Percentiles rank a stretch among this genome's conserved stretches.
phyloP scores from a whole-genome alignment of 352 stramenopile genomes.

The Pythium guiyangense region DNA sequence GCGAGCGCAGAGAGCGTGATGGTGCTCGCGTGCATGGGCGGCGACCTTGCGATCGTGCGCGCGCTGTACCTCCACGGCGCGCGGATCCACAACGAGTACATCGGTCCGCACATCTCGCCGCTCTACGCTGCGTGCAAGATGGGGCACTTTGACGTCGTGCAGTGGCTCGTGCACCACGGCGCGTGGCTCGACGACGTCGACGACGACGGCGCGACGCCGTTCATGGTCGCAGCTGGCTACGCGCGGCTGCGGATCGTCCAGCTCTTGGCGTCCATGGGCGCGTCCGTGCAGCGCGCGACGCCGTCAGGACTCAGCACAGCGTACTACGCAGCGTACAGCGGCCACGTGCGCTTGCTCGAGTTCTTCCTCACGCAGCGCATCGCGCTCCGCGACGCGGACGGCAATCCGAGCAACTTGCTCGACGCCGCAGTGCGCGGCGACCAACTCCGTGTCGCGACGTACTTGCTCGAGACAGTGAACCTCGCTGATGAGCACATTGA shows the following conservation, averaged over 20 bases:
- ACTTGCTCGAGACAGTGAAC: conserved; percentile 5
- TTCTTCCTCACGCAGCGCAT: conserved; percentile 4
- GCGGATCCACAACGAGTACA: conserved; percentile 1
- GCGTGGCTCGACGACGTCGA: conserved; percentile 6
- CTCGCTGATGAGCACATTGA: conserved; percentile 8
- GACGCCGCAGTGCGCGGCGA: conserved; percentile 6
- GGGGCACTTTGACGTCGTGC: conserved; percentile 9
- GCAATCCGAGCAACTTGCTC: conserved; percentile 4
- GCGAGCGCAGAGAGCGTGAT: conserved; percentile 7
- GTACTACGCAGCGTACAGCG: conserved; percentile 9
- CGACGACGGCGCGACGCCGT: conserved; percentile 8
- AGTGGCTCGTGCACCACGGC: conserved; percentile 7
- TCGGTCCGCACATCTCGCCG: conserved; percentile 1
- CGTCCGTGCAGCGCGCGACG: conserved; percentile 2
- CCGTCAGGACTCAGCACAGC: conserved; percentile 4
- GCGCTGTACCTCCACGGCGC: conserved; percentile 3
- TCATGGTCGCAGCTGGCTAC: conserved; percentile 8
- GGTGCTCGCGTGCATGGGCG: conserved; percentile 7
- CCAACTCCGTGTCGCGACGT: neutral
- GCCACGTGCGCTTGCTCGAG: conserved; percentile 3
- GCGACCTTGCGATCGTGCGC: conserved; percentile 5
- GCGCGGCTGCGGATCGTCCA: conserved; percentile 6
- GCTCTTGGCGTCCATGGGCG: neutral
- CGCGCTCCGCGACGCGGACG: neutral
- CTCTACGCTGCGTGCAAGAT: conserved; percentile 10